Percentiles rank a stretch among this genome's conserved stretches.
Conservation (phyloP, 257 asterid genomes). For the Schizonepeta tenuifolia region DNA sequence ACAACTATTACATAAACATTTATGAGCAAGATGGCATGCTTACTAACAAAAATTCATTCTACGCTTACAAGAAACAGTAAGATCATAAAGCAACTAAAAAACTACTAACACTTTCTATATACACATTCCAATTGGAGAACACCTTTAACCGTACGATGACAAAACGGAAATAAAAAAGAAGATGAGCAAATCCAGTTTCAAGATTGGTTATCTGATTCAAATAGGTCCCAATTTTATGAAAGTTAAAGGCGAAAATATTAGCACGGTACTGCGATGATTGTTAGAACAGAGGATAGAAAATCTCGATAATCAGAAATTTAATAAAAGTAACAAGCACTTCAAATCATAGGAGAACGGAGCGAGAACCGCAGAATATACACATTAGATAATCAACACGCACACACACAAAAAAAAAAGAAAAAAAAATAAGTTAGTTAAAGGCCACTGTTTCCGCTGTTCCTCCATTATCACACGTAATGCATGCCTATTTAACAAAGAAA, state of each 20-base stretch:
- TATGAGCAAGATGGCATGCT: background rate
- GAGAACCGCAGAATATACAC: background rate
- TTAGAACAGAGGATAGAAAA: background rate
- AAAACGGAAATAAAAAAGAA: background rate
- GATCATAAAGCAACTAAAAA: background rate
- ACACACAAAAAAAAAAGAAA: background rate
- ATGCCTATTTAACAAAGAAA: background rate
- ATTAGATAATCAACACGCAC: background rate
- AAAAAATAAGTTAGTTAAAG: background rate
- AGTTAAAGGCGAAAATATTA: background rate
- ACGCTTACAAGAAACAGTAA: background rate
- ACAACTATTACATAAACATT: background rate
- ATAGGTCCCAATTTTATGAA: background rate
- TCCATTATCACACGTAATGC: background rate
- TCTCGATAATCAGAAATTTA: background rate
- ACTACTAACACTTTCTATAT: background rate
- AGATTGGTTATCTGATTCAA: background rate
- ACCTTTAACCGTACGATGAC: background rate
- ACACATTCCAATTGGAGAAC: background rate
- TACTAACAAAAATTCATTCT: background rate
- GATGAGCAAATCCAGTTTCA: background rate
- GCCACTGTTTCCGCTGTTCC: background rate
- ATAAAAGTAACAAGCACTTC: no score
- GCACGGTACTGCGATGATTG: background rate
- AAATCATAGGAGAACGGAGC: no score